Base-by-base conservation (phyloP, 1,284 basidiomycete genomes). In the Amylostereum chailletii region DNA sequence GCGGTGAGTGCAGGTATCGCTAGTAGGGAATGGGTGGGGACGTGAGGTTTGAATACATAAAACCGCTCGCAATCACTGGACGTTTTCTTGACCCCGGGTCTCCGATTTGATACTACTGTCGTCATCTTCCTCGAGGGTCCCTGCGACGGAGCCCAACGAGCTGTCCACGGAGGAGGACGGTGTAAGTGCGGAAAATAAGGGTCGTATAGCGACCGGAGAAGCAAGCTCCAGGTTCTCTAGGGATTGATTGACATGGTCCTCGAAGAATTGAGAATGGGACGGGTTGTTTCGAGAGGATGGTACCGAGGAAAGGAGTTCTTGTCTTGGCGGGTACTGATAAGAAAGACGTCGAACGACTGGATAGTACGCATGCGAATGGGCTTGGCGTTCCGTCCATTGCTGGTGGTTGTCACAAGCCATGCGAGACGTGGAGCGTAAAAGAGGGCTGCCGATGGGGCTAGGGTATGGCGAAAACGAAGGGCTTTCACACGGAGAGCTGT, bases 131-230 rank as follows among this genome's bases (percentile, higher is more conserved):
- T 10, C 8, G 46, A 27, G 38, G 49, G 37, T 19, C 26, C 27
- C 38, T 42, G 34, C 34, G 51, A 19, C 19, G 19, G 19, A 19
- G 42, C 29, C 42, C n/a, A 29, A 42, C 10, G 45, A 44, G 33
- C 43, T 34, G 7, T 47, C 46, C 10, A 34, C 27, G 11, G 40
- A 42, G 8, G 45, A 33, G 40, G 34, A 47, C 5, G 45, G 42
- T 36, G 42, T 29, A 19, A 32, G 48, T n/a, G 53, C 32, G 31
- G 41, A 34, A 27, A 51, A 53, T 41, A 44, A 55, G 4, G 54
- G 42, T 34, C 50, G 47, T 38, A 55, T 55, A 34, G 49, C 39
- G n/a, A 48, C 54, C 9, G 54, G 54, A 11, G 53, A 45, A 29
- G 53, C 54, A 8, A 55, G 53, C 34, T 55, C 47, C 33, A 46